phyloP scores from a whole-genome alignment of 805 yeast species.

The Pichia occidentalis region DNA sequence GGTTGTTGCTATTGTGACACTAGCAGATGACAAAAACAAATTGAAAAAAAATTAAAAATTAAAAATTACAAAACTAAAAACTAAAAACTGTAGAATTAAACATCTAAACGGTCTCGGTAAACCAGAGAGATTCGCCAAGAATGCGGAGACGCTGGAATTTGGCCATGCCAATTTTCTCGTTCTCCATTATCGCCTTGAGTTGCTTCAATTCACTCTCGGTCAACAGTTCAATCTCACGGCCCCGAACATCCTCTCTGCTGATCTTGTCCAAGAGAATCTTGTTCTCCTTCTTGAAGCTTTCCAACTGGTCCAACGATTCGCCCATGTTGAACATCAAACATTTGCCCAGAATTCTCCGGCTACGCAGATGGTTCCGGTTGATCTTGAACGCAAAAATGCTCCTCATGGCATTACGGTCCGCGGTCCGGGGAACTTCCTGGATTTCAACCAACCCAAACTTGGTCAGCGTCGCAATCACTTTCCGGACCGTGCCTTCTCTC shows the following conservation, averaged over 20 bases:
- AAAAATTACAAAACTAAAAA: too few relatives aligned
- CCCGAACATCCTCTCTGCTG: slow-evolving; percentile 84
- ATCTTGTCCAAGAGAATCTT: slow-evolving; percentile 68
- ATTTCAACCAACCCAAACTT: slow-evolving; percentile 70
- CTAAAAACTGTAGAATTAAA: too few relatives aligned
- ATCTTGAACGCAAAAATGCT: slow-evolving; percentile 73
- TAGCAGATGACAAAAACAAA: too few relatives aligned
- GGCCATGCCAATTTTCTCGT: slow-evolving; percentile 49
- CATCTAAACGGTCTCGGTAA: slow-evolving; percentile 17
- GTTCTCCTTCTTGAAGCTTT: slow-evolving; percentile 50
- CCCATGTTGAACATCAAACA: slow-evolving; percentile 49
- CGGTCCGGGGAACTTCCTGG: slow-evolving; percentile 90
- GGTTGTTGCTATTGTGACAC: too few relatives aligned
- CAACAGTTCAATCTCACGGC: slow-evolving; percentile 67
- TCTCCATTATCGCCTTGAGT: slow-evolving; percentile 50
- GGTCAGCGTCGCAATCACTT: slow-evolving; percentile 59
- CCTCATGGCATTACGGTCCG: slow-evolving; percentile 85
- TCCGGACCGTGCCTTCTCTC: slow-evolving; percentile 70
- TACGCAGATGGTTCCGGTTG: slow-evolving; percentile 20
- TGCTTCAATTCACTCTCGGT: slow-evolving; percentile 72
- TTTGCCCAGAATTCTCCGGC: slow-evolving; percentile 32
- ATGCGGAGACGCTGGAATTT: slow-evolving; percentile 50
- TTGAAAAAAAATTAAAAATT: too few relatives aligned
- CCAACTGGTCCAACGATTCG: slow-evolving; percentile 43
- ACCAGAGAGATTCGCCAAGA: slow-evolving; percentile 50